Conservation (phyloP, 1,284 basidiomycete genomes). For the Ustilago cynodontis region DNA sequence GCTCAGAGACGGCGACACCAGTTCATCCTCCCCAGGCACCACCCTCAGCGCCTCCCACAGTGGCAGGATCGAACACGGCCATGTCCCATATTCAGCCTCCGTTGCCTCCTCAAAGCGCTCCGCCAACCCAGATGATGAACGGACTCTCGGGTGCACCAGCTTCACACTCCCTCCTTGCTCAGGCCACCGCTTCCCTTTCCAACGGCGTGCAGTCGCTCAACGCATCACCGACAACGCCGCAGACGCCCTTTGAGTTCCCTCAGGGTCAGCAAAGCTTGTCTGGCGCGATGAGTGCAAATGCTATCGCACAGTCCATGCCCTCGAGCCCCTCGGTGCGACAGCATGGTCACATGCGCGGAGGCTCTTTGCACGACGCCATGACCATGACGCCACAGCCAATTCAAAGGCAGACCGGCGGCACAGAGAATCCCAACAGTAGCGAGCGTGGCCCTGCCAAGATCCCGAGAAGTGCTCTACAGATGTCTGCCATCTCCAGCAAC, state of each 20-base stretch:
- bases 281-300: constrained; percentile 10
- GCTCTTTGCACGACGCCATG: constrained; percentile 55
- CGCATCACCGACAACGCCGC: constrained; percentile 48
- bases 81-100: constrained; percentile 29
- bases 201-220: constrained; percentile 42
- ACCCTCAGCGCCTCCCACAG: constrained; percentile 40
- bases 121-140: constrained; percentile 17
- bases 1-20: constrained; percentile 44
- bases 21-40: constrained; percentile 40
- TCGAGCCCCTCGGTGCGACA: constrained; percentile 45
- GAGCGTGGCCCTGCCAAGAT: constrained; percentile 32
- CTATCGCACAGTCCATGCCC: constrained; percentile 37
- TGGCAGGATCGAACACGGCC: constrained; percentile 8
- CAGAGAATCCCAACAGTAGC: constrained; percentile 7
- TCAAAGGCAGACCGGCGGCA: constrained; percentile 16
- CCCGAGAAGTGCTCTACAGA: constrained; percentile 43
- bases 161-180: constrained; percentile 21
- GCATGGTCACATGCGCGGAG: constrained; percentile 35
- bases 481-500: constrained; percentile 44
- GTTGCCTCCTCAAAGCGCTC: constrained; percentile 29
- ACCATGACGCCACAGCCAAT: constrained; percentile 32
- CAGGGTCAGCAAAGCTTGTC: constrained; percentile 25
- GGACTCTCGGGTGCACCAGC: neutral
- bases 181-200: constrained; percentile 25
- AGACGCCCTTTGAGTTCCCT: constrained; percentile 52